These are phyloP conservation scores for Torrubiella hemipterigena DNA, from an alignment of 2,329 filamentous ascomycete genomes.

Conservation along the genomic window DNA sequence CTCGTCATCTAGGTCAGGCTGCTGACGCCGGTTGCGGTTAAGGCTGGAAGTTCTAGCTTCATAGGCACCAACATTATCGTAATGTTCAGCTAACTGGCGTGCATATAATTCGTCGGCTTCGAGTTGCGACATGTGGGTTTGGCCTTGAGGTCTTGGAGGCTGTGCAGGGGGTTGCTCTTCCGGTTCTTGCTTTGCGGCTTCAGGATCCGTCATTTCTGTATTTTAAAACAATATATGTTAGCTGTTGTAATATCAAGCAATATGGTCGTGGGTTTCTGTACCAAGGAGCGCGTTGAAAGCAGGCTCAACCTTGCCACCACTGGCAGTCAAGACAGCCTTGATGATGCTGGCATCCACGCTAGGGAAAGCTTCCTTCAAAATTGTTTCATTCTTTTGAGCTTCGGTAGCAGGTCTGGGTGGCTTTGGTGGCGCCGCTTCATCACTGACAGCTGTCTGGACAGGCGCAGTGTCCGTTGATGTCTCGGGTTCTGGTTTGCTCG, in stretches of 20 bases:
- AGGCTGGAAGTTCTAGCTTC: slow-evolving; percentile 42
- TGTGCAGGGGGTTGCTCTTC: slow-evolving; percentile 55
- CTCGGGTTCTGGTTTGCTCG: slow-evolving; percentile 11
- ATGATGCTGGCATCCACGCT: slow-evolving; percentile 68
- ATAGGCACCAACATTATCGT: slow-evolving; percentile 52
- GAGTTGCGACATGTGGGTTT: slow-evolving; percentile 61
- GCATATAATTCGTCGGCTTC: slow-evolving; percentile 88
- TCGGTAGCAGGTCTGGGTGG: slow-evolving; percentile 75
- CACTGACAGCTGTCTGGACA: slow-evolving; percentile 15
- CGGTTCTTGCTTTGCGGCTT: slow-evolving; percentile 44
- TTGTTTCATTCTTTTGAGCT: slow-evolving; percentile 73
- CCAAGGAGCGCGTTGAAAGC: slow-evolving; percentile 91
- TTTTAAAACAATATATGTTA: slow-evolving; percentile 6
- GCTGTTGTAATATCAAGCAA: background rate
- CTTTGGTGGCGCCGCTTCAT: slow-evolving; percentile 55
- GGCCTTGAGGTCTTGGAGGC: slow-evolving; percentile 62
- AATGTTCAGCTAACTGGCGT: slow-evolving; percentile 85
- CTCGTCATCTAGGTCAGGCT: slow-evolving; percentile 28
- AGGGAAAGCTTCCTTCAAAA: slow-evolving; percentile 89
- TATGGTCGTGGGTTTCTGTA: slow-evolving; percentile 22
- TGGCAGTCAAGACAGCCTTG: slow-evolving; percentile 78
- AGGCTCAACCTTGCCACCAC: slow-evolving; percentile 76
- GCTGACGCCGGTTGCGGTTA: slow-evolving; percentile 21
- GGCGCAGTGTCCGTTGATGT: slow-evolving; percentile 13
- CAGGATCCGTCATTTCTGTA: slow-evolving; percentile 68